These are phyloP conservation scores for Zymoseptoria tritici DNA, from an alignment of 2,329 filamentous ascomycete species.

Conservation along the genomic window DNA sequence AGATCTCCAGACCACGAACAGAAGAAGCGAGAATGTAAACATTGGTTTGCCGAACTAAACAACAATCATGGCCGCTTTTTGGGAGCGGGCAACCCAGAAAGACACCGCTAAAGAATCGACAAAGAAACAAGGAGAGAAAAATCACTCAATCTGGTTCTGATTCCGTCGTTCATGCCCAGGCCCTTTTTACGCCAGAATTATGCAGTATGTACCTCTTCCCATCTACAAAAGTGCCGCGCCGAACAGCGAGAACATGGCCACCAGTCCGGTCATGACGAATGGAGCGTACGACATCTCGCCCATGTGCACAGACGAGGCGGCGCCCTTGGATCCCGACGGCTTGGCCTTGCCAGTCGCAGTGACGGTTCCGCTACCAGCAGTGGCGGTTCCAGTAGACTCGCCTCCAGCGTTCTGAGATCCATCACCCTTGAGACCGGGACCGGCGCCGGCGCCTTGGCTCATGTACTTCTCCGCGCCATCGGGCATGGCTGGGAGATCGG, in stretches of 20 bases:
- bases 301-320: slow-evolving; percentile 38
- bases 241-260: slow-evolving; percentile 47
- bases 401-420: slow-evolving; percentile 52
- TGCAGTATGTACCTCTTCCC: neutral
- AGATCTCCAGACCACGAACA: neutral
- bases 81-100: neutral
- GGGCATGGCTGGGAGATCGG: slow-evolving; percentile 50
- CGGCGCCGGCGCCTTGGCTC: slow-evolving; percentile 50
- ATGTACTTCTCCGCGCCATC: slow-evolving; percentile 49
- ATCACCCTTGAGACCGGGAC: slow-evolving; percentile 47
- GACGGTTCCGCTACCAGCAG: slow-evolving; percentile 44
- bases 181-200: neutral
- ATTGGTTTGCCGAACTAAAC: neutral
- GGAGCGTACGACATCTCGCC: slow-evolving; percentile 44
- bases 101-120: neutral
- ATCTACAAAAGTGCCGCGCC: slow-evolving; percentile 39
- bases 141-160: neutral
- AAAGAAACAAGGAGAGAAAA: neutral
- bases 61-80: neutral
- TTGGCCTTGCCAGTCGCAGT: slow-evolving; percentile 29
- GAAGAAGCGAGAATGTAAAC: neutral
- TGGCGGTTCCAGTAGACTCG: slow-evolving; percentile 41
- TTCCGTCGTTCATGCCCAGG: neutral
- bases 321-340: slow-evolving; percentile 31
- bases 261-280: slow-evolving; percentile 44